phyloP scores from a whole-genome alignment of 345 rosid species.

The Boechera stricta region DNA sequence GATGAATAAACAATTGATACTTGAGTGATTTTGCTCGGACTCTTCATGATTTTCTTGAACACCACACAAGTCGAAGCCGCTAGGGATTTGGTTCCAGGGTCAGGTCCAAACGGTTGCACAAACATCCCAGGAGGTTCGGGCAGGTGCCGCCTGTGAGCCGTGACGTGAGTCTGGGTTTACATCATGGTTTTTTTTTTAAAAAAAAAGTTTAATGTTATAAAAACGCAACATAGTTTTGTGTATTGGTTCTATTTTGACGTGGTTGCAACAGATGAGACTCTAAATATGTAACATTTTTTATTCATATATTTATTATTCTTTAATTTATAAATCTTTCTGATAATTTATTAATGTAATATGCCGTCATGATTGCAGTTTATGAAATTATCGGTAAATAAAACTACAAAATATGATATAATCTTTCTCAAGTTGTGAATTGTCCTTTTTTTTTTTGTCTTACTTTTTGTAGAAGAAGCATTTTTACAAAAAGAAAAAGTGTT shows the following conservation, averaged over 20 bases:
- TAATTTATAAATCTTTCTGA: neutral
- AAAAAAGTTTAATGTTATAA: constrained; percentile 7
- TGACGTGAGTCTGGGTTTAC: constrained; percentile 15
- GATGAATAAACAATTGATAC: constrained; percentile 40
- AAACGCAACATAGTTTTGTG: constrained; percentile 8
- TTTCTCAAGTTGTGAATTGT: too few species aligned
- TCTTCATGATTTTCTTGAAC: constrained; percentile 31
- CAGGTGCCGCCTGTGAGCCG: constrained; percentile 19
- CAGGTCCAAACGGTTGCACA: constrained; percentile 41
- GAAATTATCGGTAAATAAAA: neutral
- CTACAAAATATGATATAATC: neutral
- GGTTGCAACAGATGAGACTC: constrained; percentile 8
- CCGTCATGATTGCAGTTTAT: neutral
- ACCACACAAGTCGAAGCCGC: constrained; percentile 40
- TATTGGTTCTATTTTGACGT: neutral
- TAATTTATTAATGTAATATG: neutral
- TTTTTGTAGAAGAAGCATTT: too few species aligned
- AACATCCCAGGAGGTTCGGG: constrained; percentile 29
- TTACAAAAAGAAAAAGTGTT: too few species aligned
- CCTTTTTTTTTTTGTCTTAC: too few species aligned
- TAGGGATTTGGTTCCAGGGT: constrained; percentile 10
- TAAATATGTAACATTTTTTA: constrained; percentile 20
- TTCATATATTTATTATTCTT: neutral
- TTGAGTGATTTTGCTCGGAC: constrained; percentile 32
- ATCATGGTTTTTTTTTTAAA: neutral